Conservation (phyloP, 345 rosid genomes). For the Pugionium cornutum region DNA sequence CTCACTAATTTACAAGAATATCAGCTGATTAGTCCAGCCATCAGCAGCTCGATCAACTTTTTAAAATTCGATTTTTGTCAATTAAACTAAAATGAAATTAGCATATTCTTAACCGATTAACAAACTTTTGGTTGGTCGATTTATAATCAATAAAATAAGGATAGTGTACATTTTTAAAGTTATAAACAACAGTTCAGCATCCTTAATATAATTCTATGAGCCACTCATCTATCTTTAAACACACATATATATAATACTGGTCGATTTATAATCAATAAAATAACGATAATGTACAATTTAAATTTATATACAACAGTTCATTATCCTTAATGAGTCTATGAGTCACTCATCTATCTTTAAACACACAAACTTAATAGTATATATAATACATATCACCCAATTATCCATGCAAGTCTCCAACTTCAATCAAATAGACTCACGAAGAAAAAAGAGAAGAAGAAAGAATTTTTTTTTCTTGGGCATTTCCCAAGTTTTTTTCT, state of each 20-base stretch:
- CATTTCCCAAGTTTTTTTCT: constrained; percentile 41
- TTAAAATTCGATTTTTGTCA: background rate
- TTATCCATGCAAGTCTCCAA: constrained; percentile 33
- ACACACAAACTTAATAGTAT: constrained; percentile 14
- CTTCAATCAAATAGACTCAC: constrained; percentile 28
- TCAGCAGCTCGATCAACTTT: background rate
- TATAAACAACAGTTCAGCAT: constrained; percentile 36
- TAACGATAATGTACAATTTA: constrained; percentile 2
- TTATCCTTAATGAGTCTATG: constrained; percentile 21
- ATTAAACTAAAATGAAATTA: constrained; percentile 2
- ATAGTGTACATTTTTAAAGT: background rate
- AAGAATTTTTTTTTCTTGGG: constrained; percentile 40
- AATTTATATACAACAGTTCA: constrained; percentile 27
- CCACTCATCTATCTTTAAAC: constrained; percentile 26
- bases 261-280: background rate
- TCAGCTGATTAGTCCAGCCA: constrained; percentile 7
- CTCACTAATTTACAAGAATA: background rate
- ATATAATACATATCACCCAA: constrained; percentile 27
- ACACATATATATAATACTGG: constrained; percentile 34
- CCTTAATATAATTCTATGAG: constrained; percentile 7
- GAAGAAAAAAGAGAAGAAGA: constrained; percentile 28
- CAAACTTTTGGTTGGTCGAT: constrained; percentile 26
- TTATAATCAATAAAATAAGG: constrained; percentile 19
- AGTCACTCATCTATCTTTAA: constrained; percentile 30
- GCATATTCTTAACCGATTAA: constrained; percentile 26